A percentile compares a stretch with the other conserved stretches of the same genome.
These are phyloP conservation scores for Erodium texanum DNA, from an alignment of 441 rosid genomes.

Conservation along the genomic window DNA sequence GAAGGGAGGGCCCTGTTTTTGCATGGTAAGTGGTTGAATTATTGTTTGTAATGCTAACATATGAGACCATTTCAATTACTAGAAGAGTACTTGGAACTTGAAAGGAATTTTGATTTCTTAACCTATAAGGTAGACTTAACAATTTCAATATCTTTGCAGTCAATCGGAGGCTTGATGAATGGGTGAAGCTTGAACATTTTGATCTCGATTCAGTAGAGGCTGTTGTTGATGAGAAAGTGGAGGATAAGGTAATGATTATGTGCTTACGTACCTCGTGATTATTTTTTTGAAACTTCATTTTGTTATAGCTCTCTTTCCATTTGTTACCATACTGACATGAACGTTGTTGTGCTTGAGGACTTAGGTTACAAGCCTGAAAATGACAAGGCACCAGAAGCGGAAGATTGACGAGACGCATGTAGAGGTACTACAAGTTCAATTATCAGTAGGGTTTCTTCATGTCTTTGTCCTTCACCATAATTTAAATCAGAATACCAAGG, in stretches of 20 bases:
- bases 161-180: constrained; percentile 96
- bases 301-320: neutral
- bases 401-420: constrained; percentile 99
- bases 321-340: neutral
- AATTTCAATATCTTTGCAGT: constrained; percentile 31
- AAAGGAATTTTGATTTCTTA: neutral
- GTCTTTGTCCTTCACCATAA: too few species aligned
- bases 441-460: neutral
- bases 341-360: neutral
- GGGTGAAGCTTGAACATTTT: constrained; percentile 93
- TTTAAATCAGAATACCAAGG: neutral
- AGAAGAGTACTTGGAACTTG: neutral
- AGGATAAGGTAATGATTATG: constrained; percentile 67
- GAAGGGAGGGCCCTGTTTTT: too few species aligned
- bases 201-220: constrained; percentile 91
- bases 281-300: neutral
- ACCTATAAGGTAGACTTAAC: neutral
- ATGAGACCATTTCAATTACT: neutral
- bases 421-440: constrained; percentile 41
- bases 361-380: constrained; percentile 93
- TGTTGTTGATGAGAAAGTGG: constrained; percentile 94
- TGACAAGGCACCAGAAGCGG: constrained; percentile 98
- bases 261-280: constrained; percentile 2
- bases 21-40: too few species aligned
- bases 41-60: neutral